phyloP scores from a whole-genome alignment of 1,284 basidiomycete species.

The Heterobasidion irregulare region DNA sequence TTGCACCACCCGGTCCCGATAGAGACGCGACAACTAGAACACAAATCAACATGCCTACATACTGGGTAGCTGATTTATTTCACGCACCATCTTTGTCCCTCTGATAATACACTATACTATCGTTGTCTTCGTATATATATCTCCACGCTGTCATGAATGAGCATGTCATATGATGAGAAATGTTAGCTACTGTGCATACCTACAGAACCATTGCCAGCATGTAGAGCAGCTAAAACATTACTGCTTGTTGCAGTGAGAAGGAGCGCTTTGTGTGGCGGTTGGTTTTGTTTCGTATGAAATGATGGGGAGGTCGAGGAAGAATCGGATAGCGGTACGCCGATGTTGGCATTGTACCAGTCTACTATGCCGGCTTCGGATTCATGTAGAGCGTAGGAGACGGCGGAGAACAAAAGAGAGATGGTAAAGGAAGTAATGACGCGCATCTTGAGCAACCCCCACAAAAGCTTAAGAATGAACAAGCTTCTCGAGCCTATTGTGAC shows the following conservation, averaged over 20 bases:
- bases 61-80: neutral
- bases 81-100: conserved; percentile 51
- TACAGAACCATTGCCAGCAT: conserved; percentile 64
- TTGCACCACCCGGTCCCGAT: conserved; percentile 70
- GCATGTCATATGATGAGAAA: neutral
- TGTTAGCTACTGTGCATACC: conserved; percentile 35
- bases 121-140: conserved; percentile 58
- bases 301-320: conserved; percentile 41
- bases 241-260: conserved; percentile 66
- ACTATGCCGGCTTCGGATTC: conserved; percentile 74
- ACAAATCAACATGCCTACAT: conserved; percentile 2
- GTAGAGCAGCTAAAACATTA: conserved; percentile 76
- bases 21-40: conserved; percentile 59
- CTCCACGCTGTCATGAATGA: conserved; percentile 62
- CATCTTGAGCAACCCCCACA: neutral
- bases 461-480: no score
- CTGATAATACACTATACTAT: conserved; percentile 66
- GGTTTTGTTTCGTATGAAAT: conserved; percentile 34
- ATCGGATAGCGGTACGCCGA: conserved; percentile 61
- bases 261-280: conserved; percentile 34
- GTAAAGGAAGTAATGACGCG: conserved; percentile 1
- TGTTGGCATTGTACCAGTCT: conserved; percentile 77
- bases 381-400: conserved; percentile 38
- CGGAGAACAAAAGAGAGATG: neutral
- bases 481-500: neutral